Percentiles rank a stretch among this genome's conserved stretches.
These are phyloP conservation scores for Elaeagnus macrophylla DNA, from an alignment of 306 rosid species.

Conservation along the genomic window DNA sequence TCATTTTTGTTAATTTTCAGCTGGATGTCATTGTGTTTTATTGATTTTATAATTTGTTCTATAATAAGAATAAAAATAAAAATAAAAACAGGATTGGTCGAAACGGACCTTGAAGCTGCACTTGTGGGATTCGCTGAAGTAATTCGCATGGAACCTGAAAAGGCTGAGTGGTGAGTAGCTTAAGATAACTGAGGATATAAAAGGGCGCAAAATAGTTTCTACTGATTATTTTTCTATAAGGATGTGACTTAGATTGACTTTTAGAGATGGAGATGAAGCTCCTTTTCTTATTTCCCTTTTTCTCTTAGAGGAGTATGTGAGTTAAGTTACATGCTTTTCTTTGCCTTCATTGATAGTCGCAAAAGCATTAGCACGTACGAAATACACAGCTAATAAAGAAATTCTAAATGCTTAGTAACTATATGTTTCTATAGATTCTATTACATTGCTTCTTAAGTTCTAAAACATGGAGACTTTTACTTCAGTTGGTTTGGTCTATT, in stretches of 20 bases:
- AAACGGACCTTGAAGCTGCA: constrained; percentile 86
- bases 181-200: background rate
- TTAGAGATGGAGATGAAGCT: background rate
- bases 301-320: too few species aligned
- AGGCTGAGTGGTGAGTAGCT: constrained; percentile 75
- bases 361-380: too few species aligned
- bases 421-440: background rate
- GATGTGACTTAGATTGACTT: background rate
- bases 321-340: too few species aligned
- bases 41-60: background rate
- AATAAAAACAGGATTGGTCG: constrained; percentile 92
- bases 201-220: background rate
- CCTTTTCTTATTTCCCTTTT: too few species aligned
- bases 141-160: constrained; percentile 79
- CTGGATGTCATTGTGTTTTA: background rate
- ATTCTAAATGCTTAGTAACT: too few species aligned
- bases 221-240: background rate
- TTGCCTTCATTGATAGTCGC: too few species aligned
- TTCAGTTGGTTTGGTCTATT: background rate
- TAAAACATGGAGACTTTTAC: background rate
- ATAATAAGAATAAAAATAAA: too few species aligned
- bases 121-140: constrained; percentile 88
- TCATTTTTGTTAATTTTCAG: background rate
- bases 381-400: too few species aligned
- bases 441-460: background rate